Evolutionary conservation across 2,329 filamentous ascomycete genomes (phyloP), one percentile per base, ranked within the genome.

Genomic region (Dactylonectria macrodidyma): DNA sequence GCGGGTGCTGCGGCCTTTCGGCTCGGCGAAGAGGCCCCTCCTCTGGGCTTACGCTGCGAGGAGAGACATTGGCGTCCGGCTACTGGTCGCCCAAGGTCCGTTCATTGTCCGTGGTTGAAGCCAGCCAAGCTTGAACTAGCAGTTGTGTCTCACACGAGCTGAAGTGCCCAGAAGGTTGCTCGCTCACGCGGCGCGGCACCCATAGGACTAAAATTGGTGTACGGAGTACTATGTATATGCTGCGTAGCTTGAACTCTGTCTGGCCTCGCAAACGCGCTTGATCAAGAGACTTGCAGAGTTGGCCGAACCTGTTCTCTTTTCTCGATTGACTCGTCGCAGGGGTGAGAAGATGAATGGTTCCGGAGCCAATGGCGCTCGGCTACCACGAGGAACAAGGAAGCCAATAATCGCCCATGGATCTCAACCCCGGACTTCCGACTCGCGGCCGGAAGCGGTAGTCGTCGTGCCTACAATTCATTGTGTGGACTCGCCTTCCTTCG

Each of bases 211-310:
- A n/a, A 26, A 22, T 46, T 61, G 50, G 41, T 59, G 48, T 19
- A 19, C 19, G 19, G 19, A 19, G 19, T 19, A 19, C 19, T 19
- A 19, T 19, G 19, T 48, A 30, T 63, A 55, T 63, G 7, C 26
- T 30, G 7, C 7, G 26, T 30, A 65, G 62, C 55, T 65, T 56
- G 69, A 74, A 71, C 71, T 75, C 62, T 69, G 33, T 67, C 57
- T 47, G 14, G 33, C 22, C 44, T 33, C 48, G n/a, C 30, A 56
- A 56, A 55, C 51, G 62, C 61, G 51, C 24, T 41, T n/a, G 3
- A 62, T 59, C 48, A 30, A 19, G 50, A 33, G 48, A 33, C 14
- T 5, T 30, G 41, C 33, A 54, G 51, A 56, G 50, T 41, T 63
- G 46, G 34, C 38, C 56, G 55, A 55, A 59, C 59, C 66, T 34